Evolutionary conservation across 2,329 filamentous ascomycete species (phyloP), one percentile per base, ranked within the genome.

Genomic region (Colletotrichum acutatum): DNA sequence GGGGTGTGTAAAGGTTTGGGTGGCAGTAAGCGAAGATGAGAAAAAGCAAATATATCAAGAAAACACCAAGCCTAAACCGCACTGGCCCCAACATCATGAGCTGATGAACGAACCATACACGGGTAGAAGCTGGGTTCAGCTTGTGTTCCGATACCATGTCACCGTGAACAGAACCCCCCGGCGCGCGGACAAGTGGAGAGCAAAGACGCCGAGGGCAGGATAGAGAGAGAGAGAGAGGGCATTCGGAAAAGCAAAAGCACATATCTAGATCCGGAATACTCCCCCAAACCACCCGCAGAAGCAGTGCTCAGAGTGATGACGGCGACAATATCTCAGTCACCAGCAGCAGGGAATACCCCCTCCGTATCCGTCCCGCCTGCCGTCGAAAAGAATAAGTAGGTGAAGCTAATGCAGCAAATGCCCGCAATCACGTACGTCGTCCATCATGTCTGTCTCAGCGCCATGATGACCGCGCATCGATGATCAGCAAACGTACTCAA

Each of bases 41-140:
- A 60, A 72, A 70, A 72, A 72, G 70, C 59, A 72, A 72, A 57
- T 30, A 64, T 63, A 28, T 60, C 32, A 42, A 22, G 24, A 52
- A 42, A 30, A 37, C 57, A 63, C 69, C 69, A 59, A 42, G 5
- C 66, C 69, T 49, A 46, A 65, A 42, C 37, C 24, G 62, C 69
- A 58, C 37, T 42, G 66, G 52, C 28, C 32, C 59, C 26, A 65
- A 24, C 54, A 26, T 57, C n/a, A 69, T 60, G 54, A 69, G 59
- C 54, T 65, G 70, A 72, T 65, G 66, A 70, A 65, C 30, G 42
- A 70, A 60, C 70, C 70, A 52, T 65, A 30, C 34, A 37, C 68
- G 62, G 56, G 37, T 49, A 37, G 42, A n/a, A n/a, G 24, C 46
- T 34, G 42, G 54, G 30, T 66, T 26, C 42, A 30, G 56, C 68